Evolutionary conservation across 345 rosid species (phyloP), one percentile per base, ranked within the genome.

Genomic region (Anastatica hierochuntica): DNA sequence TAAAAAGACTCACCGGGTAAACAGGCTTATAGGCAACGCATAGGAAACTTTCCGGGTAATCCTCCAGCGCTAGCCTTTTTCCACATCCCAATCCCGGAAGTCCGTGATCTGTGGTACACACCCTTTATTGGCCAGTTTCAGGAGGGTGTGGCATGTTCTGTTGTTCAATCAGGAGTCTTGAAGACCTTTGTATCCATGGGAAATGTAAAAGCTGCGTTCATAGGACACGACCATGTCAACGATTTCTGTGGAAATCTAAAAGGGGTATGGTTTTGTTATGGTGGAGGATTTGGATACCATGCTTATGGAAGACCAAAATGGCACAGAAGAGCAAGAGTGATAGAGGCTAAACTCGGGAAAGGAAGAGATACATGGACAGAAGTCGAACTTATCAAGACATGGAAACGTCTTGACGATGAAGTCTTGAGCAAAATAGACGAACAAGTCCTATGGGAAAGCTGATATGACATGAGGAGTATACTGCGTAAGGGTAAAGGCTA

Each of bases 281-380:
- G 97, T 16, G 95, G 97, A 68, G 97, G 97, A 29, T 78, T 81
- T 55, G 97, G 95, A 61, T 90, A 90, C 70, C 97, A 86, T 18
- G 97, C 78, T 9, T 90, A 86, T 48, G 97, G 95, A 39, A 81
- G 45, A 43, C 73, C 76, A 3, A 81, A 86, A 18, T 86, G 83
- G 90, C 62, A 71, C 2, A 72, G 97, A 60, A 78, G 97, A 75
- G 90, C 61, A 10, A 84, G 94, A 68, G 69, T 85, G 36, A 73
- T 90, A 36, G 52, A 66, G 62, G 86, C 81, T 8, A 81, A 86
- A 65, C 94, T 86, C 2, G 71, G 69, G 54, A 77, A 71, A 72
- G 69, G 72, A 20, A 51, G 34, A 72, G 66, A 39, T 72, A 88
- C 76, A 15, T 85, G 97, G 95, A 60, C 31, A 41, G 81, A 77